phyloP scores from a whole-genome alignment of 1,139 yeast genomes.

The Nakaseomyces uthaithaninus region DNA sequence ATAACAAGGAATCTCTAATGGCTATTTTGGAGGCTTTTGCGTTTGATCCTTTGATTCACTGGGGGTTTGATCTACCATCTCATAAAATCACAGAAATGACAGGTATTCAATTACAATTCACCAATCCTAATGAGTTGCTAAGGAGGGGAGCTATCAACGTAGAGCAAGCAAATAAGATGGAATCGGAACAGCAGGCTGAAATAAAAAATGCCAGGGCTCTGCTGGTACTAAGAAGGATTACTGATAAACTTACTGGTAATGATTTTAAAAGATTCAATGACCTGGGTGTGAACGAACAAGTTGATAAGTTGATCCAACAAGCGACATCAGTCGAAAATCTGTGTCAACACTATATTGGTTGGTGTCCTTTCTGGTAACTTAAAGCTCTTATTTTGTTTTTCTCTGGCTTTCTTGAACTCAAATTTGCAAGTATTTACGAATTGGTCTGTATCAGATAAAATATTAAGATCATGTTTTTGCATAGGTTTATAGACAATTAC shows the following conservation, averaged over 20 bases:
- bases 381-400: no score
- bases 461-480: no score
- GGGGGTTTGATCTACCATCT: conserved; percentile 96
- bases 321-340: conserved; percentile 94
- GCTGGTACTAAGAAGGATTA: conserved; percentile 79
- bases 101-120: conserved; percentile 58
- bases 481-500: no score
- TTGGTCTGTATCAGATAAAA: no score
- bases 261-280: conserved; percentile 71
- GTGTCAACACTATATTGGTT: conserved; percentile 95
- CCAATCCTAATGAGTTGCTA: conserved; percentile 58
- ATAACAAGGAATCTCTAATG: conserved; percentile 91
- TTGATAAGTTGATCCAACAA: conserved; percentile 86
- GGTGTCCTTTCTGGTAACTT: conserved; percentile 99
- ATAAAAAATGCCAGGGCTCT: conserved; percentile 87
- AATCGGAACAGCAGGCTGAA: conserved; percentile 69
- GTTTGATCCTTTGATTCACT: conserved; percentile 93
- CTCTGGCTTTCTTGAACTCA: no score
- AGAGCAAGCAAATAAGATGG: conserved; percentile 63
- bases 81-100: conserved; percentile 69
- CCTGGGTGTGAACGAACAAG: conserved; percentile 80
- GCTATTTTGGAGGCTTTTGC: conserved; percentile 98
- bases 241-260: conserved; percentile 88
- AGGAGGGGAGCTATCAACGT: conserved; percentile 71
- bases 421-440: no score